These are phyloP conservation scores for Fusarium citri DNA, from an alignment of 2,329 filamentous ascomycete genomes.

Conservation along the genomic window DNA sequence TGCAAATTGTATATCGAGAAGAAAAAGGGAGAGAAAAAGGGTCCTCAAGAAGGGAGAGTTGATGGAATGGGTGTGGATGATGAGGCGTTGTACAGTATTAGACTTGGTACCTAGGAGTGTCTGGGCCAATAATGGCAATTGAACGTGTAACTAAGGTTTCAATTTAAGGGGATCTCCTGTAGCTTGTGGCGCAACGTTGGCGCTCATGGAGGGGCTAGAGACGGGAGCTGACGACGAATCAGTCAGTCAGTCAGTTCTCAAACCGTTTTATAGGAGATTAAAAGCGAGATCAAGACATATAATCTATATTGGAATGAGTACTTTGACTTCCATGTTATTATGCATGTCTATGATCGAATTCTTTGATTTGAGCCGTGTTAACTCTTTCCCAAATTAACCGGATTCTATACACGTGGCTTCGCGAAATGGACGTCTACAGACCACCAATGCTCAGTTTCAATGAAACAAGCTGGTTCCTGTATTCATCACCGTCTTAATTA, in stretches of 20 bases:
- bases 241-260: not conserved
- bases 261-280: not conserved
- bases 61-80: slow-evolving; percentile 36
- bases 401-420: slow-evolving; percentile 16
- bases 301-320: slow-evolving; percentile 6
- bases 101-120: not conserved
- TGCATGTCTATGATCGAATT: not conserved
- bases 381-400: not conserved
- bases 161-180: slow-evolving; percentile 30
- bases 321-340: not conserved
- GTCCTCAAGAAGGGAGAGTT: slow-evolving; percentile 31
- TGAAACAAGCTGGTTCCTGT: not conserved
- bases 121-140: slow-evolving; percentile 10
- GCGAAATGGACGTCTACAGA: not conserved
- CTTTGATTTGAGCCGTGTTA: not conserved
- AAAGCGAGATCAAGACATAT: slow-evolving; percentile 9
- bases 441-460: not conserved
- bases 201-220: slow-evolving; percentile 4
- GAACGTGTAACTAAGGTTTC: slow-evolving; percentile 22
- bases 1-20: slow-evolving; percentile 15
- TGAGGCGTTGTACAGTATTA: slow-evolving; percentile 14
- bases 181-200: slow-evolving; percentile 27
- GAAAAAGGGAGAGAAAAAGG: slow-evolving; percentile 25
- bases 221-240: slow-evolving; percentile 5
- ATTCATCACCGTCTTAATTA: not conserved